A percentile compares a stretch with the other conserved stretches of the same genome.
Conservation (phyloP, 805 yeast genomes). For the Vanderwaltozyma polyspora region DNA sequence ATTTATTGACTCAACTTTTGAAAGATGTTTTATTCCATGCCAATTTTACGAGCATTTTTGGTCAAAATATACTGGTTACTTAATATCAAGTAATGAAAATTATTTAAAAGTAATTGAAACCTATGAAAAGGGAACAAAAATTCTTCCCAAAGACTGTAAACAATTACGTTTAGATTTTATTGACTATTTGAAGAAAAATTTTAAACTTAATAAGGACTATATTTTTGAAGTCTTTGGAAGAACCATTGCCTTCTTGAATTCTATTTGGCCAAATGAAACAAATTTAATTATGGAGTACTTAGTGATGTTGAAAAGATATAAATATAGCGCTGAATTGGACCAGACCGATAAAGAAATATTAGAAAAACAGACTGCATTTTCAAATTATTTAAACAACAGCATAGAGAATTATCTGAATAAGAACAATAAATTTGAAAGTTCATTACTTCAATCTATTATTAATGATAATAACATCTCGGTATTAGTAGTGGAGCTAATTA, state of each 20-base stretch:
- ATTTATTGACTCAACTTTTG: slow-evolving; percentile 43
- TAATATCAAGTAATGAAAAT: slow-evolving; percentile 8
- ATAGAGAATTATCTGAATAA: slow-evolving; percentile 15
- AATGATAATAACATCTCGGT: slow-evolving; percentile 34
- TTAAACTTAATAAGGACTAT: slow-evolving; percentile 5
- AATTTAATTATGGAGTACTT: slow-evolving; percentile 14
- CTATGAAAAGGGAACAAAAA: slow-evolving; percentile 42
- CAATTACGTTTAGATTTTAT: slow-evolving; percentile 12
- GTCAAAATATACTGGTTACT: slow-evolving; percentile 53
- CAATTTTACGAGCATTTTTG: slow-evolving; percentile 53
- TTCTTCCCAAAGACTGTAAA: slow-evolving; percentile 25
- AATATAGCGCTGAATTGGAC: slow-evolving; percentile 12
- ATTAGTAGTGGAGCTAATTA: slow-evolving; percentile 28
- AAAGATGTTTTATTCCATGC: slow-evolving; percentile 62
- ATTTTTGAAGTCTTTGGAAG: slow-evolving; percentile 8
- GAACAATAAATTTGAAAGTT: slow-evolving; percentile 10
- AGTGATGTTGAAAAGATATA: slow-evolving; percentile 13
- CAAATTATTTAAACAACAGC: slow-evolving; percentile 17
- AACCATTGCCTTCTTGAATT: slow-evolving; percentile 6
- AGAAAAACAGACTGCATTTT: slow-evolving; percentile 14
- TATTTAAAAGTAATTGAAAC: slow-evolving; percentile 30
- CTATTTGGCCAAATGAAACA: slow-evolving; percentile 12
- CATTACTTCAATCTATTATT: slow-evolving; percentile 26
- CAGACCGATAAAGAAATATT: slow-evolving; percentile 14
- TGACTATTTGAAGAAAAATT: slow-evolving; percentile 10